Percentiles rank a stretch among this genome's conserved stretches.
phyloP scores from a whole-genome alignment of 2,329 filamentous ascomycete species.

The Epichloe baconii region DNA sequence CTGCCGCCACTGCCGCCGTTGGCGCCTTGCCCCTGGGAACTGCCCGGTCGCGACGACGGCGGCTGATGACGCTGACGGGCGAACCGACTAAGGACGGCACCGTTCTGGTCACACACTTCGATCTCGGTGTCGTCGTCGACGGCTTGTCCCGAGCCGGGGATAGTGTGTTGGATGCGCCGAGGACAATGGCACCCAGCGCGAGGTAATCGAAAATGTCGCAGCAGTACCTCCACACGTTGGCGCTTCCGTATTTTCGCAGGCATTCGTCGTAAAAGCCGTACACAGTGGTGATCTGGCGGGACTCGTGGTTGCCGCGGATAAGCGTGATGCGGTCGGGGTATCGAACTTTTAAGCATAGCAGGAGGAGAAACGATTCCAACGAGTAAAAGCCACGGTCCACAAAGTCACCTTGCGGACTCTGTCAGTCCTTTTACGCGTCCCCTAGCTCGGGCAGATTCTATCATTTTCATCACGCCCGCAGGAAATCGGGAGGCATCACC shows the following conservation, averaged over 20 bases:
- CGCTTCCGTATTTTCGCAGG: slow-evolving; percentile 86
- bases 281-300: slow-evolving; percentile 89
- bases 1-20: slow-evolving; percentile 2
- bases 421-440: not conserved
- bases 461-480: not conserved
- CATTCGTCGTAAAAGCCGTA: slow-evolving; percentile 99
- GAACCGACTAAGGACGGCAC: slow-evolving; percentile 64
- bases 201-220: slow-evolving; percentile 98
- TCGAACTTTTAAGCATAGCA: slow-evolving; percentile 90
- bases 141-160: slow-evolving; percentile 28
- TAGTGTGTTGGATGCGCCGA: slow-evolving; percentile 66
- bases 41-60: not conserved
- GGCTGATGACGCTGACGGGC: slow-evolving; percentile 31
- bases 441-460: not conserved
- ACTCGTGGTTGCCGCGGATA: slow-evolving; percentile 92
- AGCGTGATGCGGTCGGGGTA: slow-evolving; percentile 96
- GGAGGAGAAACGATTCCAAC: slow-evolving; percentile 87
- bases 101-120: slow-evolving; percentile 78
- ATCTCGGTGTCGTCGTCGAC: slow-evolving; percentile 71
- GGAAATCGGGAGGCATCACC: too few species aligned
- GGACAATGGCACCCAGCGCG: slow-evolving; percentile 74
- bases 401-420: slow-evolving; percentile 57
- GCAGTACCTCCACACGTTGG: slow-evolving; percentile 94
- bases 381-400: slow-evolving; percentile 98
- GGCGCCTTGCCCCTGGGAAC: slow-evolving; percentile 11